Evolutionary conservation across 768 basidiomycete genomes (phyloP), one percentile per base, ranked within the genome.

Genomic region (Suillus decipiens): DNA sequence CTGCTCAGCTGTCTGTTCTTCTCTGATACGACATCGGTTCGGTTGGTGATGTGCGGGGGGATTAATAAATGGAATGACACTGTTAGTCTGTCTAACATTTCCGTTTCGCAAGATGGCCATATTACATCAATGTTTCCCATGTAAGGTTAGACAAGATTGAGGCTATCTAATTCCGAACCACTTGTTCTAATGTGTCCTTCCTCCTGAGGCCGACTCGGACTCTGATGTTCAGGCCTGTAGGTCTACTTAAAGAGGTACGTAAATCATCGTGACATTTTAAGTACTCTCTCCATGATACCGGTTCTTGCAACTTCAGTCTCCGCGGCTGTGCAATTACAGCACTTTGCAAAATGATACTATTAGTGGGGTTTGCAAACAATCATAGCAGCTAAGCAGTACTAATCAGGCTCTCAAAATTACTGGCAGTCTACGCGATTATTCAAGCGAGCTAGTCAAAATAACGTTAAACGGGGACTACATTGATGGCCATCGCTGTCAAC

Each of bases 281-380:
- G 56, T 53, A 42, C 67, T 66, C 62, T 69, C 71, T 74, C 69
- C 74, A 72, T 34, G 60, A 61, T 66, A 57, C 62, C 53, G 73
- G 74, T 71, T 62, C 66, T 65, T 45, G 2, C 28, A 53, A 51
- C 59, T 55, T 42, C 15, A 48, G 59, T 36, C 43, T 63, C 69
- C 69, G 69, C 70, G 74, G 68, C 65, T 60, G 57, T 63, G 24
- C 39, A 59, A 61, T 60, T 62, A 53, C 31, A 53, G 31, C 51
- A 53, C 48, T 28, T 28, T 28, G 28, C 28, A 28, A 28, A 28
- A 28, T 28, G 15, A 50, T 8, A 28, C 3, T 28, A 9, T 1
- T 28, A 24, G 24, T 50, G 3, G 31, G 17, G 50, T 51, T 53
- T 2, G 19, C 31, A 33, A 33, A 34, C 51, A 53, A 34, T 12